Base-by-base conservation (phyloP, 148 eudicot species). In the Polygonum maritimum region DNA sequence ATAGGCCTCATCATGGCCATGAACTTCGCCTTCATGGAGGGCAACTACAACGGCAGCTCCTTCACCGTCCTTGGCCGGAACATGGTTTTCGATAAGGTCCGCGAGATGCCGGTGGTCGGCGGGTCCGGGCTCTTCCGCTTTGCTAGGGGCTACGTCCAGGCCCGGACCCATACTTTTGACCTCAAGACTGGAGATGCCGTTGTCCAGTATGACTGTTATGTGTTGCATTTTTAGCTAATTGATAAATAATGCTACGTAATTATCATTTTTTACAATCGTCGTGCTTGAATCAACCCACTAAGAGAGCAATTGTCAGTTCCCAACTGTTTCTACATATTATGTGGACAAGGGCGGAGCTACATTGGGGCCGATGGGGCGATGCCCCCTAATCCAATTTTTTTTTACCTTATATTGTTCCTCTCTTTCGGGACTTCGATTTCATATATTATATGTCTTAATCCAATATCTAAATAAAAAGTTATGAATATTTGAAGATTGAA, bases 31-130 rank as follows among this genome's bases (percentile, higher is more conserved):
- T 80, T 85, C 44, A 47, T 69, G 31, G 81, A 78, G 16, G 87
- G 87, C 0, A 77, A 82, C 54, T 85, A 82, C 70, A 82, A 85
- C 33, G 87, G 87, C 7, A 84, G 87, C 35, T 75, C 81, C 2
- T n/a, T 82, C 33, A 78, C 81, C 5, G 78, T 85, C 36, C 14
- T 82, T 6, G 87, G 85, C 33, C 77, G 85, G 70, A 85, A 85
- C 58, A 21, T 70, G 83, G 80, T 80, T 16, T 48, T 65, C 26
- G 54, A 31, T 5, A 54, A 73, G 71, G 80, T 78, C 11, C 44
- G 85, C 18, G 87, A 82, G 74, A 80, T 85, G 85, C 76, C 85
- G 1, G 62, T 82, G 3, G 35, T 85, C 5, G 85, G 87, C 0
- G 85, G 85, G 1, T 75, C 83, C 14, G 87, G 87, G 13, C 10